Evolutionary conservation across 2,329 filamentous ascomycete genomes (phyloP), one percentile per base, ranked within the genome.

Genomic region (Triangularia setosa): DNA sequence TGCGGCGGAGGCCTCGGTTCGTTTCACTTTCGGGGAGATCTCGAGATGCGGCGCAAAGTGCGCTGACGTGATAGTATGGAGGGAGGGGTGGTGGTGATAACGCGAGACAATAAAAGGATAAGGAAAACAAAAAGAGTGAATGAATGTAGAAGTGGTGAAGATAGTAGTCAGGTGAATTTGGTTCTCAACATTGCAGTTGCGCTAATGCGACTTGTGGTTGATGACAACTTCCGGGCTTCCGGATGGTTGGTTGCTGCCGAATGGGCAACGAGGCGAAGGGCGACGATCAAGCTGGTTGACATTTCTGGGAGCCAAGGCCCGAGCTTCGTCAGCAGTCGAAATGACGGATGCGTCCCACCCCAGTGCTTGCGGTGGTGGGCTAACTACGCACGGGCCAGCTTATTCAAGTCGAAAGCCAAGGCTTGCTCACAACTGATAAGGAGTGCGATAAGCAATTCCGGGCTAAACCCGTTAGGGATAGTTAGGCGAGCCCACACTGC

Each of bases 401-500:
- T 52, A 28, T 40, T 27, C 35, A 23, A 16, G 28, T 16, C 33
- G n/a, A n/a, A n/a, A 8, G 25, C 18, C 25, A 30, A 18, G 7
- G 23, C 23, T 55, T 27, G 54, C 21, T 23, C 23, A 2, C 21
- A 23, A 35, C 27, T 35, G 55, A 48, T 59, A 24, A 48, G 35
- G n/a, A 48, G 9, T 21, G 3, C 40, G 58, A 30, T 53, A 28
- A 25, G 16, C 4, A 33, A 28, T 5, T 12, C 18, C 40, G 48
- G 25, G 18, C 68, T 69, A 71, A 57, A 23, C 64, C 58, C 28
- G 21, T 68, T 65, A 35, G 0, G 48, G 73, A 40, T 68, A 68
- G 52, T 68, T 67, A 69, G 40, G 65, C 65, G 71, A 74, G 71
- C 77, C 75, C 80, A 82, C 80, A 80, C 72, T 73, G 40, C 40